These are phyloP conservation scores for Stagonosporopsis cucurbitacearum DNA, from an alignment of 2,329 filamentous ascomycete species.

Conservation along the genomic window DNA sequence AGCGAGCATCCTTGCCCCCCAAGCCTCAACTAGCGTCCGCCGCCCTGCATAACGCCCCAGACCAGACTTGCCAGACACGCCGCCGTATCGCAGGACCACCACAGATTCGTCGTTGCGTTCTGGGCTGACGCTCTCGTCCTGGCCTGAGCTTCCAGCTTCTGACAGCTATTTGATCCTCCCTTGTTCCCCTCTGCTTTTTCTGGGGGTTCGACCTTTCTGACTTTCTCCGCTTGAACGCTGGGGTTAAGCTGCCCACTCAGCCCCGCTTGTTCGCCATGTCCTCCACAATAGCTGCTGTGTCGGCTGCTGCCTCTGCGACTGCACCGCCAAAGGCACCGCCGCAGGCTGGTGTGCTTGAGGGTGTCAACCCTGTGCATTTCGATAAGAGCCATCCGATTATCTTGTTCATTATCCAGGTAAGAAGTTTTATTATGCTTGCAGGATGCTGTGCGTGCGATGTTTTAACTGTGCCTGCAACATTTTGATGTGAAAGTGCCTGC, in stretches of 20 bases:
- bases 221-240: constrained; percentile 3
- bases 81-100: constrained; percentile 9
- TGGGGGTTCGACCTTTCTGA: neutral
- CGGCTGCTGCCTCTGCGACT: constrained; percentile 30
- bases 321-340: constrained; percentile 46
- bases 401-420: constrained; percentile 77
- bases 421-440: too few relatives aligned
- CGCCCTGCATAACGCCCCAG: constrained; percentile 15
- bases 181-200: constrained; percentile 1
- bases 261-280: constrained; percentile 31
- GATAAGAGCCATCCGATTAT: constrained; percentile 74
- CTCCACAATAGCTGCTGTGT: constrained; percentile 22
- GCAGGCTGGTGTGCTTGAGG: constrained; percentile 75
- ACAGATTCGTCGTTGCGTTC: constrained; percentile 9
- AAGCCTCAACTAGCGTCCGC: constrained; percentile 18
- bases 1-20: constrained; percentile 7
- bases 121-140: constrained; percentile 15
- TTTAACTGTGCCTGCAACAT: too few relatives aligned
- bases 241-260: constrained; percentile 4
- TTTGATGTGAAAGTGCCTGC: too few relatives aligned
- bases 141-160: constrained; percentile 4
- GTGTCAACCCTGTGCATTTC: constrained; percentile 71
- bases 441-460: too few relatives aligned
- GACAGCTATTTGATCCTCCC: constrained; percentile 16
- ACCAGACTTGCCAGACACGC: constrained; percentile 12